Evolutionary conservation across 1,284 basidiomycete genomes (phyloP).

Genomic region (Mycena sp.): DNA sequence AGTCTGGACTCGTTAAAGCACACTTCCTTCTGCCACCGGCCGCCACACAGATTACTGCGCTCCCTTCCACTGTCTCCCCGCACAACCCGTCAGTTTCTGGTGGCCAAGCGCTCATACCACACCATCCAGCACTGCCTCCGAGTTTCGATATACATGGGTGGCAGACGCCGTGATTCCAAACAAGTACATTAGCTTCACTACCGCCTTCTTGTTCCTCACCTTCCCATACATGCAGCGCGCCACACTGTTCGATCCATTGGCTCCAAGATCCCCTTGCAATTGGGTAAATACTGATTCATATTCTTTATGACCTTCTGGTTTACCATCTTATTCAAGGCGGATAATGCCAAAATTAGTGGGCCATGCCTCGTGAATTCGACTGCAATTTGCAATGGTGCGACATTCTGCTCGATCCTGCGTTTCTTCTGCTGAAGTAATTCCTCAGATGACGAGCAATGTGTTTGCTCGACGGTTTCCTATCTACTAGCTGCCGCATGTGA

Average conservation of each 20-base stretch:
- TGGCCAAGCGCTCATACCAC: not conserved
- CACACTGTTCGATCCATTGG: not conserved
- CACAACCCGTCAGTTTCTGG: not conserved
- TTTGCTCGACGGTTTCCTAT: not conserved
- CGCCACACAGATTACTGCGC: too few species aligned
- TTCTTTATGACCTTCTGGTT: not conserved
- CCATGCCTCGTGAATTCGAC: not conserved
- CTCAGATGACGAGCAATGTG: not conserved
- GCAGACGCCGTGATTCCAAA: slow-evolving; percentile 23
- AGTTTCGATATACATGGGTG: slow-evolving; percentile 15
- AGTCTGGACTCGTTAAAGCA: too few species aligned
- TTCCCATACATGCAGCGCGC: slow-evolving; percentile 7
- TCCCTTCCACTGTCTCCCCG: not conserved
- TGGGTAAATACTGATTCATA: not conserved
- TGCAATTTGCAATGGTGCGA: not conserved
- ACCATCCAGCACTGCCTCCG: not conserved
- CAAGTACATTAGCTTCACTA: slow-evolving; percentile 12
- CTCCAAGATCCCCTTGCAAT: not conserved
- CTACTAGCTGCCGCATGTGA: not conserved
- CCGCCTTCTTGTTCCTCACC: not conserved
- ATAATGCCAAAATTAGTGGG: too few species aligned
- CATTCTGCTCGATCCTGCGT: too few species aligned
- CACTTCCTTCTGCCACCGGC: too few species aligned
- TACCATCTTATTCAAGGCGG: not conserved
- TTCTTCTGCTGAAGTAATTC: too few species aligned